Conservation (phyloP, 225 moss, liverwort and hornwort genomes). For the Pseudisothecium myosuroides region DNA sequence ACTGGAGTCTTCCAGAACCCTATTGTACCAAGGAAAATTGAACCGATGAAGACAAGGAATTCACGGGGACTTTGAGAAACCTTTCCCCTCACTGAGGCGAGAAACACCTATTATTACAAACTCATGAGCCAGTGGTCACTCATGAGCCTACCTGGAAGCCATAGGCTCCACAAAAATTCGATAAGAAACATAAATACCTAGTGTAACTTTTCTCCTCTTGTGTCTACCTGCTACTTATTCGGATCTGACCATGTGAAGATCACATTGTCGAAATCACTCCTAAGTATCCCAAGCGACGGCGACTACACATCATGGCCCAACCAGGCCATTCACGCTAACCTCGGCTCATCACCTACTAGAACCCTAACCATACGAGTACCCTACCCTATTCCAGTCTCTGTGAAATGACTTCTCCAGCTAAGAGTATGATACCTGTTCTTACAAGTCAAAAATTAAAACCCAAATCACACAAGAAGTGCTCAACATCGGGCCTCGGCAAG, state of each 20-base stretch:
- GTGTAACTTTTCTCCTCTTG: background rate
- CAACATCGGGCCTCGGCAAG: background rate
- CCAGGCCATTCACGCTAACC: background rate
- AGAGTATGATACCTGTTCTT: background rate
- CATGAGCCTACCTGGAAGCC: conserved; percentile 15
- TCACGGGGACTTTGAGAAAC: background rate
- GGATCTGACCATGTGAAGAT: background rate
- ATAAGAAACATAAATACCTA: background rate
- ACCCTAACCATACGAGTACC: background rate
- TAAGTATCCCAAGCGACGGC: background rate
- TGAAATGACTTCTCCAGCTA: conserved; percentile 14
- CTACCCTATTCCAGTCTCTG: conserved; percentile 11
- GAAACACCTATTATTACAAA: conserved; percentile 21
- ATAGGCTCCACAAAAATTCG: conserved; percentile 19
- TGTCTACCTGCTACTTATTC: conserved; percentile 11
- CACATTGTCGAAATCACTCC: background rate
- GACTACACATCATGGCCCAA: background rate
- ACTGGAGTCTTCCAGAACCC: background rate
- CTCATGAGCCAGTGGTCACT: conserved; percentile 19
- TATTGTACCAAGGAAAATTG: background rate
- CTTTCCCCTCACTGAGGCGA: background rate
- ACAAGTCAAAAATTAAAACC: conserved; percentile 14
- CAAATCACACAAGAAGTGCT: background rate
- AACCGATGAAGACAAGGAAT: background rate
- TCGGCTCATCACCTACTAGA: background rate